Base-by-base conservation (phyloP, 2,329 filamentous ascomycete species). In the Arachnopeziza araneosa region DNA sequence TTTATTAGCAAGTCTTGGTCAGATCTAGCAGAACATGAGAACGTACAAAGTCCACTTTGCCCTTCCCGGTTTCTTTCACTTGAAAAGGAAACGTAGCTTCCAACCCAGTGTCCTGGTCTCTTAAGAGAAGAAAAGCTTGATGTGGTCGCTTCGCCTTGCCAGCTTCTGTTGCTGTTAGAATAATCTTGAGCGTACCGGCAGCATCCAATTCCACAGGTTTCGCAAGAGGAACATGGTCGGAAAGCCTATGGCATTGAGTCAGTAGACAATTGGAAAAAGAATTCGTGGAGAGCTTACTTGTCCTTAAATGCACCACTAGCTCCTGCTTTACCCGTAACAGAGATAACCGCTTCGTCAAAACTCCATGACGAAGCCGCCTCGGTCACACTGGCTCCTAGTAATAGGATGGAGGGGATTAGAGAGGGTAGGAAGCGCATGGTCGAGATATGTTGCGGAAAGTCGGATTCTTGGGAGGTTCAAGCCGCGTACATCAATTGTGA, bases 31-130 rank as follows among this genome's bases (percentile, higher is more conserved):
- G 32, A 14, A n/a, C 14, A 30, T 22, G 19, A 30, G 24, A 3
- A 79, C 88, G 66, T 83, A 98, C 93, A 75, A 99, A 79, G 68
- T 96, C 89, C 32, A 96, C 81, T 58, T 86, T 87, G 23, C 84
- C 91, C 77, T 96, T 96, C 67, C 95, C 95, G 69, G 82, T 91
- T 10, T 95, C 90, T 78, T 96, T 96, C 54, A 96, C 79, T 12
- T 78, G 87, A 68, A 99, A 81, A 1, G 92, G 86, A 70, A 93
- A 96, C 0, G 93, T 92, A 24, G 92, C 87, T 75, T 98, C 93
- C 53, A 99, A 80, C 44, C 90, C 91, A 12, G 86, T 87, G 14
- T 80, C 78, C 12, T 82, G 78, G 68, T 98, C 92, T 68, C 84
- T 87, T 60, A 99, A 76, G 19, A 95, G 81, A 57, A 99, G 81